These are phyloP conservation scores for Sphenostylis stenocarpa DNA, from an alignment of 306 rosid species.

Conservation along the genomic window DNA sequence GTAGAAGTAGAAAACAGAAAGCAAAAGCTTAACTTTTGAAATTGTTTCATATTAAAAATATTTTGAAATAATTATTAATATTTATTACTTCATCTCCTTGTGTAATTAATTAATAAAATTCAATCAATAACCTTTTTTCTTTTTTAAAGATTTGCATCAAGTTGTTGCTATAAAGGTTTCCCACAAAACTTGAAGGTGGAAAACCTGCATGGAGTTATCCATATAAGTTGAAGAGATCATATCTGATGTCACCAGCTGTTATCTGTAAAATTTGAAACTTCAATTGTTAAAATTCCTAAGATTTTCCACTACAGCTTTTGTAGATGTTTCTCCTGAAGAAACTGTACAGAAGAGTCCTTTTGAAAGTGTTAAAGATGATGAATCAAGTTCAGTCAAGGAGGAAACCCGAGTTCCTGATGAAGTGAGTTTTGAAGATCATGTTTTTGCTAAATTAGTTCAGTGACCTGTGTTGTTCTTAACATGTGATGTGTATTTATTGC, in stretches of 20 bases:
- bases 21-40: constrained; percentile 1
- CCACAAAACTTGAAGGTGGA: neutral
- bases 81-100: neutral
- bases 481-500: constrained; percentile 31
- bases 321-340: constrained; percentile 91
- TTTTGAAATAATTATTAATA: neutral
- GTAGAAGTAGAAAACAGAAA: neutral
- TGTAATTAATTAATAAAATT: neutral
- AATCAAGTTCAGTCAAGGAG: constrained; percentile 48
- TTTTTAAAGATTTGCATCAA: neutral
- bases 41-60: neutral
- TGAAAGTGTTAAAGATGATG: constrained; percentile 63
- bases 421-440: constrained; percentile 51
- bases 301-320: constrained; percentile 67
- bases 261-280: constrained; percentile 9
- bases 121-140: neutral
- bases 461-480: constrained; percentile 24
- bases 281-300: constrained; percentile 19
- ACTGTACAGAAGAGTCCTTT: constrained; percentile 63
- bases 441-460: constrained; percentile 20
- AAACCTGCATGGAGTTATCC: neutral
- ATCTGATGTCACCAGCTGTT: constrained; percentile 7
- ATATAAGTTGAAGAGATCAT: constrained; percentile 7
- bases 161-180: too few relatives aligned
- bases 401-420: constrained; percentile 43